phyloP scores from a whole-genome alignment of 306 rosid genomes.

The Acacia acuminata region DNA sequence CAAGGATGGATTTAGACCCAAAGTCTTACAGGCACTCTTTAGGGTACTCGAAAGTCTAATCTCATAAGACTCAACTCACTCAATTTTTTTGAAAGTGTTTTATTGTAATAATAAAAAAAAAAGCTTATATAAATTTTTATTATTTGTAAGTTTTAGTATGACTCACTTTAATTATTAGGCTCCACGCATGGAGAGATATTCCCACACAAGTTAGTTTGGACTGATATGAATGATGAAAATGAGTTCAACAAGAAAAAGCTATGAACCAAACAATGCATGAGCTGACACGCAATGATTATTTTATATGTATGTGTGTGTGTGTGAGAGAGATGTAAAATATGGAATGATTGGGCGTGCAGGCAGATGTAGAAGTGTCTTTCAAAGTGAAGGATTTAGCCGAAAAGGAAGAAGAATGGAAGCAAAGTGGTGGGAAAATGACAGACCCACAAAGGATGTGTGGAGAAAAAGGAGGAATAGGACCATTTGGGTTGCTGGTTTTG shows the following conservation, averaged over 20 bases:
- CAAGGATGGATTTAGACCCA: no score
- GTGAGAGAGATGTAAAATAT: not conserved
- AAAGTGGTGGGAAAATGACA: constrained; percentile 34
- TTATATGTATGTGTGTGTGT: not conserved
- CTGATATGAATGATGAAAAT: not conserved
- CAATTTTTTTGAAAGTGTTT: not conserved
- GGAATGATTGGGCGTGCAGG: constrained; percentile 43
- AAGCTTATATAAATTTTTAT: no score
- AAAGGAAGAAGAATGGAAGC: constrained; percentile 50
- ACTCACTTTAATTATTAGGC: not conserved
- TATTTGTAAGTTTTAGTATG: no score
- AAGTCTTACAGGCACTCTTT: no score
- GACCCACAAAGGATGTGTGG: constrained; percentile 58
- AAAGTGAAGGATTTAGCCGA: constrained; percentile 36
- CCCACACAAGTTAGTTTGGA: not conserved
- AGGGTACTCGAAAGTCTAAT: not conserved
- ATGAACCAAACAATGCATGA: not conserved
- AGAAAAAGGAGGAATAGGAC: constrained; percentile 57
- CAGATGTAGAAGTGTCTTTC: constrained; percentile 67
- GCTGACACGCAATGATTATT: not conserved
- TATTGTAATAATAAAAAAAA: no score
- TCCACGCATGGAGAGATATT: not conserved
- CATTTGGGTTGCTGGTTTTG: constrained; percentile 65
- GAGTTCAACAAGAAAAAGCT: not conserved
- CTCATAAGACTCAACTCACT: not conserved